Base-by-base conservation (phyloP, 2,329 filamentous ascomycete genomes). In the Sclerotinia spermophila region DNA sequence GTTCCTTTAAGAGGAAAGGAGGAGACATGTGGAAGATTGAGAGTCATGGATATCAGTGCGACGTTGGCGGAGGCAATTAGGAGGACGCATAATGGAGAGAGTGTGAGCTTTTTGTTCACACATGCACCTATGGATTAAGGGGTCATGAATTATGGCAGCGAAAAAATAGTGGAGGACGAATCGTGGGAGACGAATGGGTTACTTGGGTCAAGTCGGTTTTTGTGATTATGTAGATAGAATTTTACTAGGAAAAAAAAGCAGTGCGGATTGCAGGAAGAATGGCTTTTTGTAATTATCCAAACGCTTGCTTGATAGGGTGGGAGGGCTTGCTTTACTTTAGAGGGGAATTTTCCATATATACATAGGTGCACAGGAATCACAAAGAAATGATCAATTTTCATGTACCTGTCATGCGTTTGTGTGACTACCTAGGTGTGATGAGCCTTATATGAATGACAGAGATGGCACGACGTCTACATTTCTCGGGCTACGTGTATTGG, bases 41-140 rank as follows among this genome's bases (percentile, higher is more conserved):
- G 94, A 81, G 94, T 94, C 70, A 97, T 97, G 80, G 94, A 97
- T 81, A 93, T 97, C 76, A 93, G 91, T 77, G 91, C 92, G 56
- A 97, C 94, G 48, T 83, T 92, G 71, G 90, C 89, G n/a, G 90
- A 90, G 81, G 89, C 89, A 19, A 91, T 90, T 75, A 84, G 89
- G 69, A 83, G 89, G 77, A 92, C 90, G 30, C 90, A 90, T 80
- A 91, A 91, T 77, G 90, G 87, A 75, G 86, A 88, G 80, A 86
- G 84, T 72, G 89, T 91, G 33, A 90, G 87, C 35, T 91, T 90
- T 78, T 81, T 91, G 67, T 91, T 91, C 81, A 89, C 86, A 73
- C 89, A 91, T 78, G 88, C 88, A 58, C 88, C 89, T 69, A 81
- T 82, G 60, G 83, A 84, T 68, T 83, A 77, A 56, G 27, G 15